A percentile compares a stretch with the other conserved stretches of the same genome.
Evolutionary conservation across 495 filamentous ascomycete genomes (phyloP).

Genomic region (Podospora pseudoanserina): DNA sequence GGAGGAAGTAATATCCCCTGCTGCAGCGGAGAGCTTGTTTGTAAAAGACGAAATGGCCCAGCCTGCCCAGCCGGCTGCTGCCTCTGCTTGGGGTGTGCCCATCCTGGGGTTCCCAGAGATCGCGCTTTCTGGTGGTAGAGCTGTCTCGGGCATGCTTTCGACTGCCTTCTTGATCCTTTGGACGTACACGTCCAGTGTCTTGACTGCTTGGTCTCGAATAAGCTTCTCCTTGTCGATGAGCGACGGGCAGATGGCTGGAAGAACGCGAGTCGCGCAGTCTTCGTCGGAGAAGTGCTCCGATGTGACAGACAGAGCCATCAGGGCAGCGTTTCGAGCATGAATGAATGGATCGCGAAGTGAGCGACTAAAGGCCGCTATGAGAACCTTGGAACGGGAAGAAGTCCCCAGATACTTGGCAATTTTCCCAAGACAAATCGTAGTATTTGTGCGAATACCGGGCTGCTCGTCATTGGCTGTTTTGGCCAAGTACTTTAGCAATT

Average conservation of each 20-base stretch:
- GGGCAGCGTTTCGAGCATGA: slow-evolving; percentile 82
- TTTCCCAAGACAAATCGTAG: slow-evolving; percentile 93
- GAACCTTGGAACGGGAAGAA: slow-evolving; percentile 78
- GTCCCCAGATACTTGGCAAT: slow-evolving; percentile 84
- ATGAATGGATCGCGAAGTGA: slow-evolving; percentile 90
- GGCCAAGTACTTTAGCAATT: slow-evolving; percentile 83
- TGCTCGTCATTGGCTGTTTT: slow-evolving; percentile 98
- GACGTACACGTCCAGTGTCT: slow-evolving; percentile 86
- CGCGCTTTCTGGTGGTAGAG: slow-evolving; percentile 49
- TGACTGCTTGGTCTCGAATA: slow-evolving; percentile 84
- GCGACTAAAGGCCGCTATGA: slow-evolving; percentile 85
- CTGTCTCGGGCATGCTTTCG: slow-evolving; percentile 75
- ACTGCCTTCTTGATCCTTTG: slow-evolving; percentile 76
- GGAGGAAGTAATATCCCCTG: slow-evolving; percentile 69
- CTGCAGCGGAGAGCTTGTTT: slow-evolving; percentile 79
- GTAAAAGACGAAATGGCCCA: slow-evolving; percentile 99
- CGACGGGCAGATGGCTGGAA: slow-evolving; percentile 77
- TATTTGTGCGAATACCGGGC: slow-evolving; percentile 95
- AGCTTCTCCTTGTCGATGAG: slow-evolving; percentile 87
- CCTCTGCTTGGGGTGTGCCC: slow-evolving; percentile 62
- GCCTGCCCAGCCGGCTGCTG: slow-evolving; percentile 70
- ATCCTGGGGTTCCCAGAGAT: slow-evolving; percentile 59
- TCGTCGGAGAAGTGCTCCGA: slow-evolving; percentile 83
- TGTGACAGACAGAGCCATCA: slow-evolving; percentile 81
- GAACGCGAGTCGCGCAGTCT: slow-evolving; percentile 77